phyloP scores from a whole-genome alignment of 495 filamentous ascomycete genomes.

The Neurospora africana region DNA sequence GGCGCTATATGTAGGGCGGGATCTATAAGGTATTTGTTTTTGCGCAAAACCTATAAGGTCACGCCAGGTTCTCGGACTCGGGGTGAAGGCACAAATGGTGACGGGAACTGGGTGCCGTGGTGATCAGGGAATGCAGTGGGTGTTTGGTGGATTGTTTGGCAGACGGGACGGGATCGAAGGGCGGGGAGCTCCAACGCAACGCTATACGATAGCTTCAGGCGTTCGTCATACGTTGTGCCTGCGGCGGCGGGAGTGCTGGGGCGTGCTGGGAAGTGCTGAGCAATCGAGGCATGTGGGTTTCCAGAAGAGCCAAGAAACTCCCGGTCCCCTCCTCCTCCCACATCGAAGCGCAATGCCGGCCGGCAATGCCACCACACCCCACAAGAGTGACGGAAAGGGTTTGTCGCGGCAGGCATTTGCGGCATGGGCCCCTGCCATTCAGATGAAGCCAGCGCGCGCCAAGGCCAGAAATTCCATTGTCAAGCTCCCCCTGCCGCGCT shows the following conservation, averaged over 20 bases:
- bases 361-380: not conserved
- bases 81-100: not conserved
- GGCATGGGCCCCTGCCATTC: not conserved
- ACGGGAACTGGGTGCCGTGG: not conserved
- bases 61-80: not conserved
- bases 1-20: not conserved
- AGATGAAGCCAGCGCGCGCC: constrained; percentile 2
- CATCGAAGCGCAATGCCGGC: too few relatives aligned
- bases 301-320: constrained; percentile 4
- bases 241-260: constrained; percentile 3
- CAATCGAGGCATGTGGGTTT: not conserved
- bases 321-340: too few relatives aligned
- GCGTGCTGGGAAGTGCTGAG: not conserved
- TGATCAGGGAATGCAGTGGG: not conserved
- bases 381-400: not conserved
- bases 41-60: not conserved
- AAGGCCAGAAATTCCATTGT: constrained; percentile 13
- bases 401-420: not conserved
- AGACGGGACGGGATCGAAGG: not conserved
- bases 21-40: not conserved
- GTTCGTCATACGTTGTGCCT: constrained; percentile 22
- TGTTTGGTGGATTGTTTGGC: not conserved
- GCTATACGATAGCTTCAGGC: constrained; percentile 1
- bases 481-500: not conserved
- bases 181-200: not conserved